These are phyloP conservation scores for Entomortierella parvispora DNA, from an alignment of 192 early-diverging fungal genomes.

Conservation along the genomic window DNA sequence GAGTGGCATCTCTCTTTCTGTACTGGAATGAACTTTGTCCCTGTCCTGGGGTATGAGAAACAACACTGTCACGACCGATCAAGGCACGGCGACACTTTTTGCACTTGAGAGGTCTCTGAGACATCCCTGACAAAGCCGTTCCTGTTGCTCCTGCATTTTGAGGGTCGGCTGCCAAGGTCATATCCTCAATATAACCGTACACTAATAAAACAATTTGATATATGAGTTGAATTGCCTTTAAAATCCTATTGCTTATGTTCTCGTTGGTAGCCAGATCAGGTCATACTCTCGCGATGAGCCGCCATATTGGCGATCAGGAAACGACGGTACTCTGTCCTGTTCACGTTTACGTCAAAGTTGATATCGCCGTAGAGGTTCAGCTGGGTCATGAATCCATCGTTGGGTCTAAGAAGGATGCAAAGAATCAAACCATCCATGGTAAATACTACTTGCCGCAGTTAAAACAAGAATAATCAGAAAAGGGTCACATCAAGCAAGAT, in stretches of 20 bases:
- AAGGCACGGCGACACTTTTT: constrained; percentile 63
- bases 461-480: not conserved
- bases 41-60: constrained; percentile 74
- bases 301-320: constrained; percentile 72
- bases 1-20: constrained; percentile 70
- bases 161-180: constrained; percentile 66
- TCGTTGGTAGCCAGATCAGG: too few species aligned
- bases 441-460: constrained; percentile 10
- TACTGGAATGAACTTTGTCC: constrained; percentile 80
- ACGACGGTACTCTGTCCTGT: constrained; percentile 68
- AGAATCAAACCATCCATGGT: not conserved
- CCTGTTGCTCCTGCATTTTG: constrained; percentile 14
- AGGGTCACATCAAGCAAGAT: too few species aligned
- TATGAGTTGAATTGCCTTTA: too few species aligned
- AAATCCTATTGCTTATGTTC: too few species aligned
- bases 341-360: constrained; percentile 63
- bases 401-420: constrained; percentile 55
- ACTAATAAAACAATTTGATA: too few species aligned
- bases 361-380: constrained; percentile 69
- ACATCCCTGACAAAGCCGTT: constrained; percentile 8
- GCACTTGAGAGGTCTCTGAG: constrained; percentile 30
- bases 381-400: constrained; percentile 72
- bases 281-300: constrained; percentile 64
- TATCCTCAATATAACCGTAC: constrained; percentile 66
- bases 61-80: constrained; percentile 68